phyloP scores from a whole-genome alignment of 805 yeast genomes.

The Huiozyma naganishii region DNA sequence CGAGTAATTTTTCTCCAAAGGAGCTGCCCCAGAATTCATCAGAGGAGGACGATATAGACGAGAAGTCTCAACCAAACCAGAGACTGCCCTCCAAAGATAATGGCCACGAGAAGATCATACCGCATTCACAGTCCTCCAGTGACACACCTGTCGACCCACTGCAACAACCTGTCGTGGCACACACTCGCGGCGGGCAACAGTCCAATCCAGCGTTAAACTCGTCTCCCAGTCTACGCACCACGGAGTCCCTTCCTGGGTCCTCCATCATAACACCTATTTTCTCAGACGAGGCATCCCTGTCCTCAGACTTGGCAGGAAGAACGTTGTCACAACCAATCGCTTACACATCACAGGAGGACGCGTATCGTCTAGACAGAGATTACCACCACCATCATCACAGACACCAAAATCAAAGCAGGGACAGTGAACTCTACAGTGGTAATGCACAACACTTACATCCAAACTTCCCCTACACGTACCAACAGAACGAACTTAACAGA shows the following conservation, averaged over 20 bases:
- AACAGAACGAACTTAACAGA: not conserved
- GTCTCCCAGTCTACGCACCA: no score
- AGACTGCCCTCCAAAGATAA: not conserved
- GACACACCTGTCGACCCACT: not conserved
- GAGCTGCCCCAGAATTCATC: not conserved
- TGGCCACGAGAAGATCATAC: not conserved
- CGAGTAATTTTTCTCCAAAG: not conserved
- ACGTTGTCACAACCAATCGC: slow-evolving; percentile 18
- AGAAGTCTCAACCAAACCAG: not conserved
- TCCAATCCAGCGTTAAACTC: slow-evolving; percentile 2
- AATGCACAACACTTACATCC: no score
- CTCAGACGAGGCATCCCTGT: not conserved
- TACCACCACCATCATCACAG: slow-evolving; percentile 2
- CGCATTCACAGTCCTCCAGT: not conserved
- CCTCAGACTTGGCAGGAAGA: slow-evolving; percentile 4
- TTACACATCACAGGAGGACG: slow-evolving; percentile 7
- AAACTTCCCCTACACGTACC: not conserved
- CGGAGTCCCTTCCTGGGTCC: slow-evolving; percentile 4
- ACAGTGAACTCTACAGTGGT: no score
- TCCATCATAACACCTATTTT: slow-evolving; percentile 2
- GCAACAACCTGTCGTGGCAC: not conserved
- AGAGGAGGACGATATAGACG: not conserved
- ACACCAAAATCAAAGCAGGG: not conserved
- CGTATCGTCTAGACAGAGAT: not conserved
- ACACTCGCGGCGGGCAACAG: not conserved